Evolutionary conservation across 768 basidiomycete genomes (phyloP).

Genomic region (Exsudoporus frostii): DNA sequence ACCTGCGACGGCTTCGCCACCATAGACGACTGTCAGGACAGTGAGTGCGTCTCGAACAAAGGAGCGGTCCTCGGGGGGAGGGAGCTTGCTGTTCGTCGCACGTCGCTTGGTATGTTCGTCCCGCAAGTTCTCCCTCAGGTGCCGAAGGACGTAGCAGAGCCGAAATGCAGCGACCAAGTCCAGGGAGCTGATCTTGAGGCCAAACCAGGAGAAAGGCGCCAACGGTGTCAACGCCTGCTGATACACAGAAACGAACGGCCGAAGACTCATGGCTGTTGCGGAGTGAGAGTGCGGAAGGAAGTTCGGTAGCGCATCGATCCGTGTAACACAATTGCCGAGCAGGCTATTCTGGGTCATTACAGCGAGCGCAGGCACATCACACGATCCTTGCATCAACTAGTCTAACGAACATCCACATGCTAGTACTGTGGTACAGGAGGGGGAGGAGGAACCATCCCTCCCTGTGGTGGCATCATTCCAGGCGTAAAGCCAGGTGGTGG

Average conservation of each 20-base stretch:
- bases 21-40: constrained; percentile 68
- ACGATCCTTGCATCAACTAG: not conserved
- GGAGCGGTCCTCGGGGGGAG: constrained; percentile 46
- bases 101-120: constrained; percentile 40
- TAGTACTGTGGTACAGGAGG: constrained; percentile 39
- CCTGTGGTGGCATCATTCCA: constrained; percentile 35
- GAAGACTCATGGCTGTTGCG: constrained; percentile 30
- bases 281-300: not conserved
- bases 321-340: not conserved
- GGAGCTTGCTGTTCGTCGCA: constrained; percentile 31
- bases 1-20: constrained; percentile 74
- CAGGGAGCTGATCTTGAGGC: constrained; percentile 53
- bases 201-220: constrained; percentile 67
- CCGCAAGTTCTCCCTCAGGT: constrained; percentile 53
- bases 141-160: constrained; percentile 66
- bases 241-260: constrained; percentile 49
- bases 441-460: constrained; percentile 43
- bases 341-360: not conserved
- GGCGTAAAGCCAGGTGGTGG: constrained; percentile 67
- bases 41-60: constrained; percentile 56
- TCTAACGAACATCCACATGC: constrained; percentile 10
- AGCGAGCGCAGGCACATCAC: not conserved
- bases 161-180: constrained; percentile 68
- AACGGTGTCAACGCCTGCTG: constrained; percentile 54
- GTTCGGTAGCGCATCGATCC: not conserved